phyloP scores from a whole-genome alignment of 2,329 filamentous ascomycete genomes.

The Xylaria sp. region DNA sequence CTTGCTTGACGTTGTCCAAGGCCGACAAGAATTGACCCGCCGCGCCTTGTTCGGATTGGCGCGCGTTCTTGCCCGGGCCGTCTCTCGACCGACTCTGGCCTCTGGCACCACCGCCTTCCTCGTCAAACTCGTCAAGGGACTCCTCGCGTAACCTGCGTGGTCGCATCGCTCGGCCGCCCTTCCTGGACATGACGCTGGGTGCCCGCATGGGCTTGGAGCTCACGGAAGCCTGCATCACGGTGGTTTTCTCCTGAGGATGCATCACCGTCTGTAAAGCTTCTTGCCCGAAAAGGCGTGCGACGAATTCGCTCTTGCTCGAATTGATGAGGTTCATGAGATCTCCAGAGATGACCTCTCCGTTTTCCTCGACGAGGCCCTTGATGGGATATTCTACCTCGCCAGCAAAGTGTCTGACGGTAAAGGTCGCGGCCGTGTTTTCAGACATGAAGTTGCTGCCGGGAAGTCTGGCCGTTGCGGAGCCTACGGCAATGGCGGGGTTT shows the following conservation, averaged over 20 bases:
- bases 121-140: constrained; percentile 60
- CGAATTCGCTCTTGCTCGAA: constrained; percentile 86
- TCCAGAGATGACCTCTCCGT: constrained; percentile 93
- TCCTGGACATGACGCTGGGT: constrained; percentile 90
- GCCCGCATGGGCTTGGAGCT: constrained; percentile 94
- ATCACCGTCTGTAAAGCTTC: constrained; percentile 90
- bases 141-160: constrained; percentile 53
- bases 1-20: constrained; percentile 89
- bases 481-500: constrained; percentile 87
- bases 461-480: constrained; percentile 76
- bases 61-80: constrained; percentile 54
- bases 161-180: constrained; percentile 60
- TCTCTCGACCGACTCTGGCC: constrained; percentile 39
- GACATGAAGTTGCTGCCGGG: constrained; percentile 92
- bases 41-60: constrained; percentile 79
- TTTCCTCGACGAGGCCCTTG: constrained; percentile 89
- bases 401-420: constrained; percentile 94
- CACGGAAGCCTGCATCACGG: constrained; percentile 95
- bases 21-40: constrained; percentile 91
- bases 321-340: constrained; percentile 95
- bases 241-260: constrained; percentile 89
- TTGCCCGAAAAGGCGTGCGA: constrained; percentile 92
- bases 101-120: constrained; percentile 56
- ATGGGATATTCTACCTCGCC: constrained; percentile 96
- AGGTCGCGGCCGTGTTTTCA: constrained; percentile 80